Base-by-base conservation (phyloP, 257 asterid genomes). In the Datura wrightii region DNA sequence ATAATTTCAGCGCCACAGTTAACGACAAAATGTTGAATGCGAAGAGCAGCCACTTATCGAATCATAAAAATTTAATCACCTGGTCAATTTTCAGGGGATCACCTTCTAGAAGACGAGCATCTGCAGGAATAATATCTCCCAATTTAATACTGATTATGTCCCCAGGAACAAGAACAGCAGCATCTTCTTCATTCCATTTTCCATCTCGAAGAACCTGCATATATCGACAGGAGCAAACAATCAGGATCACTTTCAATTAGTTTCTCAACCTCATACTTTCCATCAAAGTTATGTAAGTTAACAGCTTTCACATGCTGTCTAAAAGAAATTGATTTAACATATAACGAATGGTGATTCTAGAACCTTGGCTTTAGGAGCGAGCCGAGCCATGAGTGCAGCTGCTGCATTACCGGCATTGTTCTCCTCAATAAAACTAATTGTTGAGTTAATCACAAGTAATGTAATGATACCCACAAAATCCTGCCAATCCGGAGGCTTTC, bases 321-420 rank as follows among this genome's bases (percentile, higher is more conserved):
- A 74, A 76, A 31, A 48, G 62, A 8, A 76, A 52, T 50, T 50
- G 46, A 76, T 13, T 48, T 48, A 50, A 50, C 81, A 24, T 24
- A 50, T 48, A 31, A 76, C 24, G 62, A 42, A 13, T 76, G 81
- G 8, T 24, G 31, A 46, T 0, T 14, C 36, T 0, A 71, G 62
- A 50, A 94, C 99, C 91, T 96, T 94, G 8, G 98, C 98, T 89
- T 92, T 96, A 31, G 99, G 99, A 87, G 99, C 99, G 54, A 96
- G 97, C 74, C 96, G 90, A 79, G 99, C 99, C 99, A 96, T 96
- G 88, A 96, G 98, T 83, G 99, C 98, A 78, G 99, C 99, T 6
- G 98, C 98, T 53, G 99, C 99, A 82, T 96, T 96, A n/a, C 99
- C 99, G 16, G 99, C 99, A 90, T 96, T 96, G 83, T 94, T 96